Evolutionary conservation across 345 rosid genomes (phyloP), one percentile per base, ranked within the genome.

Genomic region (Cardamine resedifolia): DNA sequence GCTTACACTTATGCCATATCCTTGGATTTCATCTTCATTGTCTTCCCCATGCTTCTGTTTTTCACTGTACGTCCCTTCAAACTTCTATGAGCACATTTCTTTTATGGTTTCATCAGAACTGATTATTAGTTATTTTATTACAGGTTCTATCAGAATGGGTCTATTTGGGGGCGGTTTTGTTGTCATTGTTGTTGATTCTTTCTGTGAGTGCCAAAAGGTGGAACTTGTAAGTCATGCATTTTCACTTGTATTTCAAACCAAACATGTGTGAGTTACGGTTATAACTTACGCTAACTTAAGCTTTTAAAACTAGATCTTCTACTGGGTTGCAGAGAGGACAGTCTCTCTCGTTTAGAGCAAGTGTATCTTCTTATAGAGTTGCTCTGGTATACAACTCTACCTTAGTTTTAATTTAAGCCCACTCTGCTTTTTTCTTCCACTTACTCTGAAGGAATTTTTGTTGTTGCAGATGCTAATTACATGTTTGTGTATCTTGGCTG

Each of bases 401-500:
- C 70, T n/a, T 50, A 43, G 5, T 57, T 21, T 67, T 18, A n/a
- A 12, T 31, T 27, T 64, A 20, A 59, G 4, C 31, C 2, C 9
- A 44, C 43, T 64, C 70, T 71, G 24, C 58, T 31, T 57, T 26
- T 49, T 28, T 44, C 15, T 30, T 56, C 43, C 26, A 7, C 58
- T 39, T 70, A 78, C 47, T 45, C 58, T 72, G 9, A 59, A 72
- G 43, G 50, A 9, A 20, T 58, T 61, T 65, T 30, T 57, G 36
- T 34, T 56, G n/a, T 65, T 82, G 72, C 89, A 91, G 97, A 88
- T 91, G 93, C 36, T 89, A 19, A 65, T 85, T 18, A 87, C 99
- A 44, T 89, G 91, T 80, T 77, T 95, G 79, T 85, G 90, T 64
- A 95, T 95, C 72, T 86, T 95, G 81, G 97, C 91, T 66, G 99